These are phyloP conservation scores for Candida pseudoviswanathii DNA, from an alignment of 1,139 yeast species.

Conservation along the genomic window DNA sequence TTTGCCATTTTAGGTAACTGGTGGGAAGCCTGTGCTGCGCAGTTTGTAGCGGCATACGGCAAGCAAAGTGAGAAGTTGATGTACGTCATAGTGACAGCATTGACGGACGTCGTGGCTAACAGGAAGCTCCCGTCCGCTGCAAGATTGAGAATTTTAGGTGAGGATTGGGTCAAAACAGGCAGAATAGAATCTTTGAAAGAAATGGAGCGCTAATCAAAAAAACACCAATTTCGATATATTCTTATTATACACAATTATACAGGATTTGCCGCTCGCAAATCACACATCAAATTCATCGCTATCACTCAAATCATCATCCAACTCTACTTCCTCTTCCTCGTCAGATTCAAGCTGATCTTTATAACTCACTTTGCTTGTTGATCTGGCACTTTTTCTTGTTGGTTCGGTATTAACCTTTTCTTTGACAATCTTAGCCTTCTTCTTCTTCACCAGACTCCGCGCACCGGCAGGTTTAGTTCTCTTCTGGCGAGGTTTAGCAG, in stretches of 20 bases:
- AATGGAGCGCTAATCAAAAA: constrained; percentile 36
- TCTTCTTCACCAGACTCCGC: constrained; percentile 3
- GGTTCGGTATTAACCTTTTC: constrained; percentile 19
- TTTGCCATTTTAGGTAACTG: constrained; percentile 74
- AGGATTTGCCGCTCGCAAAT: neutral
- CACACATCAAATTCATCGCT: neutral
- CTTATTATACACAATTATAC: neutral
- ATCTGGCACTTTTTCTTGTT: constrained; percentile 48
- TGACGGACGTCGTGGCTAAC: constrained; percentile 54
- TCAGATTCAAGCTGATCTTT: constrained; percentile 27
- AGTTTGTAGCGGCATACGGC: constrained; percentile 61
- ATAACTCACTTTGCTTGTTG: constrained; percentile 41
- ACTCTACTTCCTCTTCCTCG: constrained; percentile 5
- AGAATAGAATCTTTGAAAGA: constrained; percentile 49
- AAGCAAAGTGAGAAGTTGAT: constrained; percentile 70
- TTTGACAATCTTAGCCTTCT: neutral
- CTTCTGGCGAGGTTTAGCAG: constrained; percentile 3
- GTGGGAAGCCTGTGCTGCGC: constrained; percentile 85
- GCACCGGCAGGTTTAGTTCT: neutral
- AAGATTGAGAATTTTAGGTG: constrained; percentile 71
- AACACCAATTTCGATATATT: neutral
- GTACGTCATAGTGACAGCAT: constrained; percentile 28
- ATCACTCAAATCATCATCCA: neutral
- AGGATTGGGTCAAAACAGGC: constrained; percentile 63
- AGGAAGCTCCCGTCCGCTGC: constrained; percentile 74